A percentile compares a stretch with the other conserved stretches of the same genome.
These are phyloP conservation scores for Neofusicoccum kwambonambiense DNA, from an alignment of 2,329 filamentous ascomycete genomes.

Conservation along the genomic window DNA sequence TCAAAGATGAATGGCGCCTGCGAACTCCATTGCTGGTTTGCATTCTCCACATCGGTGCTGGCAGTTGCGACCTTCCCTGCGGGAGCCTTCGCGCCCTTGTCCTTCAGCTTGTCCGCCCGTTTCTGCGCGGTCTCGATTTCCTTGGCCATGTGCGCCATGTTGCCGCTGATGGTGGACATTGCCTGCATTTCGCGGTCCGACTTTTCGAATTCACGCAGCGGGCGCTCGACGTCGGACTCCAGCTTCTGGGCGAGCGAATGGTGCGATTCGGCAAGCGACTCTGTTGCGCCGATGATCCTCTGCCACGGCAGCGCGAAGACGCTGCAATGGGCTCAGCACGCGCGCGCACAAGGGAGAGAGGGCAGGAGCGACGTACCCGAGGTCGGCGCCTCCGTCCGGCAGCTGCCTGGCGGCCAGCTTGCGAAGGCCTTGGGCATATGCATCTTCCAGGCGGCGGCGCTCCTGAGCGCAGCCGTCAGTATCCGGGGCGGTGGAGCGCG, in stretches of 20 bases:
- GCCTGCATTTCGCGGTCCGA: slow-evolving; percentile 74
- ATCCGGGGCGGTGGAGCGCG: slow-evolving; percentile 3
- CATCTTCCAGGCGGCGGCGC: slow-evolving; percentile 85
- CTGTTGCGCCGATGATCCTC: slow-evolving; percentile 76
- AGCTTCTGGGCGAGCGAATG: slow-evolving; percentile 76
- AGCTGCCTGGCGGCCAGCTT: slow-evolving; percentile 75
- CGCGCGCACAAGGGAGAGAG: slow-evolving; percentile 21
- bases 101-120: slow-evolving; percentile 78
- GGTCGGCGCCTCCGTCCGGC: slow-evolving; percentile 72
- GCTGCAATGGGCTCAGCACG: slow-evolving; percentile 47
- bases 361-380: slow-evolving; percentile 66
- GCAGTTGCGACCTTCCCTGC: slow-evolving; percentile 76
- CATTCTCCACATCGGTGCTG: slow-evolving; percentile 69
- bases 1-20: slow-evolving; percentile 96
- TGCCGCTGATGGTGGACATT: slow-evolving; percentile 77
- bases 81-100: slow-evolving; percentile 74
- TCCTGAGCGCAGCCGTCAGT: slow-evolving; percentile 59
- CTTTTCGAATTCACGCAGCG: slow-evolving; percentile 72
- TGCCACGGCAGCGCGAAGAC: slow-evolving; percentile 91
- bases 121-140: slow-evolving; percentile 83
- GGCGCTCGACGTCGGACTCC: slow-evolving; percentile 82
- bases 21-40: slow-evolving; percentile 85
- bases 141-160: slow-evolving; percentile 75
- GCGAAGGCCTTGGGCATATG: slow-evolving; percentile 77
- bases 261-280: slow-evolving; percentile 80